Conservation (phyloP, 257 asterid species). For the Misopates orontium region DNA sequence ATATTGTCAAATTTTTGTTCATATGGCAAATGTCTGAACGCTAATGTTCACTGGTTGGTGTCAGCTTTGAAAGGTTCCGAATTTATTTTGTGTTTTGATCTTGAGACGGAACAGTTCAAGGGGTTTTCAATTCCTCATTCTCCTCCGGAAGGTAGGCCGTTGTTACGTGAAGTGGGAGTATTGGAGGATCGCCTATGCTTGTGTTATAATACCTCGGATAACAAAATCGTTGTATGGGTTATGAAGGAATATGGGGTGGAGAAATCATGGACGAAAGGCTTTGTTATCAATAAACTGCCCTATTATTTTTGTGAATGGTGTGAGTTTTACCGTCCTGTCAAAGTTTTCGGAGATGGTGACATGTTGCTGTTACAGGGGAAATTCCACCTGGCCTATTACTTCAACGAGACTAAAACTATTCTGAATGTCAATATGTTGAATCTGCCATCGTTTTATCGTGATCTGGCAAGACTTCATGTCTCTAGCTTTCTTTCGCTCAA, state of each 20-base stretch:
- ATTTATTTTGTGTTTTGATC: constrained; percentile 30
- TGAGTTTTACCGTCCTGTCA: constrained; percentile 24
- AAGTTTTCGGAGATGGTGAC: constrained; percentile 4
- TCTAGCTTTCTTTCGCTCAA: no score
- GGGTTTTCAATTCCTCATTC: constrained; percentile 24
- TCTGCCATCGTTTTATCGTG: no score
- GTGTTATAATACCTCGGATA: constrained; percentile 34
- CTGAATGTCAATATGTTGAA: not conserved
- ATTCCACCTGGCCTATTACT: constrained; percentile 26
- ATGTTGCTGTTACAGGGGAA: constrained; percentile 21
- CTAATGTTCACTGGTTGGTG: constrained; percentile 44
- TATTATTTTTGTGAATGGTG: not conserved
- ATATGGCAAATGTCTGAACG: constrained; percentile 27
- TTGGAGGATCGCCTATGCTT: constrained; percentile 29
- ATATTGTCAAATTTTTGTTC: no score
- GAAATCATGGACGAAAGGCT: constrained; percentile 36
- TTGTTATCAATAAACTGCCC: constrained; percentile 26
- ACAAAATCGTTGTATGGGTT: constrained; percentile 38
- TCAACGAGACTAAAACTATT: constrained; percentile 23
- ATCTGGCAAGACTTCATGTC: constrained; percentile 10
- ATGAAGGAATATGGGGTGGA: constrained; percentile 45
- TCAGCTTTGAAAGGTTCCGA: not conserved
- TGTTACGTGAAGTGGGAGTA: constrained; percentile 15
- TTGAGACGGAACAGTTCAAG: no score
- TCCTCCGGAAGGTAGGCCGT: not conserved